phyloP scores from a whole-genome alignment of 2,329 filamentous ascomycete genomes.

The Cladophialophora immunda region DNA sequence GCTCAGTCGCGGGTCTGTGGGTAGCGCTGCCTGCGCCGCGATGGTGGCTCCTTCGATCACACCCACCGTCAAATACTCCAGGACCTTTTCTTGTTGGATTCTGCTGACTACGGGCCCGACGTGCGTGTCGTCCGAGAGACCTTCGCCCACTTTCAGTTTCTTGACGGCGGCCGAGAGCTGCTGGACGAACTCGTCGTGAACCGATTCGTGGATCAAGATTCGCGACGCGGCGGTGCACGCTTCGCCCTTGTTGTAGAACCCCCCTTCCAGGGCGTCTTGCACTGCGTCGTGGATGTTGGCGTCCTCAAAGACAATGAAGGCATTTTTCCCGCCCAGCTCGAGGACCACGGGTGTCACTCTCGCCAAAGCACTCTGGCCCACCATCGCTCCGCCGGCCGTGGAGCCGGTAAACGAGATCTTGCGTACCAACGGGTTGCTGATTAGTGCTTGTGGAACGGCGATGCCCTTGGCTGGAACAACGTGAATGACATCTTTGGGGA shows the following conservation, averaged over 20 bases:
- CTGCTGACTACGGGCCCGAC: constrained; percentile 36
- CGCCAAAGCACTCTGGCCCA: constrained; percentile 74
- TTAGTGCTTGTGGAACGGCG: constrained; percentile 45
- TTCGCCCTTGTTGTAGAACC: constrained; percentile 35
- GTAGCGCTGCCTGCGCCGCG: constrained; percentile 39
- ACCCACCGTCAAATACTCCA: constrained; percentile 49
- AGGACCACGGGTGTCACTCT: constrained; percentile 80
- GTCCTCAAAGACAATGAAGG: constrained; percentile 79
- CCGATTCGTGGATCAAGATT: constrained; percentile 24
- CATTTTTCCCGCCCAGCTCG: constrained; percentile 83
- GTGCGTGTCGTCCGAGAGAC: constrained; percentile 25
- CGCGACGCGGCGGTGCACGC: constrained; percentile 30
- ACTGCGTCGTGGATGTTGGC: constrained; percentile 78
- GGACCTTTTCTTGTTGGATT: constrained; percentile 33
- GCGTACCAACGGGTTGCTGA: constrained; percentile 69
- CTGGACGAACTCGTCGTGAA: constrained; percentile 33
- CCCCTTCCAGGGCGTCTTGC: constrained; percentile 30
- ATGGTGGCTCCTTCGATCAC: constrained; percentile 63
- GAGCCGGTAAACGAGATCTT: constrained; percentile 82
- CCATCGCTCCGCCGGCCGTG: constrained; percentile 73
- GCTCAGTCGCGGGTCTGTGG: constrained; percentile 40
- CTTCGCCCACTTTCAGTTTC: constrained; percentile 32
- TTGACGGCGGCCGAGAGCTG: constrained; percentile 23
- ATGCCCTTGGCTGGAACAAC: constrained; percentile 71
- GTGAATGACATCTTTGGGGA: constrained; percentile 46